Percentiles rank a stretch among this genome's conserved stretches.
These are phyloP conservation scores for Lepidium campestre DNA, from an alignment of 441 rosid genomes.

Conservation along the genomic window DNA sequence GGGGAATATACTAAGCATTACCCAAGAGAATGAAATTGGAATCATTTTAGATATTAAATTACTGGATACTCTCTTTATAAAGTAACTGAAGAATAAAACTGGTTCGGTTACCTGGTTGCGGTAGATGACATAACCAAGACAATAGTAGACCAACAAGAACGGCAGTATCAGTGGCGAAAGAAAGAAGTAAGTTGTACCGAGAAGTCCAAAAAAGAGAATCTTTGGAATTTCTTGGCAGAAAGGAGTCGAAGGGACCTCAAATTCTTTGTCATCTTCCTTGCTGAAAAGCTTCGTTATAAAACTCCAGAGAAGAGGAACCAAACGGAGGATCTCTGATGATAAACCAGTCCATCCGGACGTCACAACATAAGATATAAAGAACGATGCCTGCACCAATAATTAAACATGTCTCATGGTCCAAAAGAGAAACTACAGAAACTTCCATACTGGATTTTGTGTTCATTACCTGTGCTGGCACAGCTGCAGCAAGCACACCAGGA, in stretches of 20 bases:
- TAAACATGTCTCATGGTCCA: conserved; percentile 10
- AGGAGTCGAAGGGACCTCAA: conserved; percentile 67
- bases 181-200: conserved; percentile 85
- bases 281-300: conserved; percentile 36
- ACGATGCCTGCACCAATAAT: conserved; percentile 58
- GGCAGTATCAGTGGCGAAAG: conserved; percentile 96
- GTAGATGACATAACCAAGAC: conserved; percentile 75
- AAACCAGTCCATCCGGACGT: conserved; percentile 93
- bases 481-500: conserved; percentile 66
- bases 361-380: conserved; percentile 89
- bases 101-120: conserved; percentile 69
- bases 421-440: background rate
- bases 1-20: conserved; percentile 6
- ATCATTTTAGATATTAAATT: background rate
- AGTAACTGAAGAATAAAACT: background rate
- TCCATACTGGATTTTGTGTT: background rate
- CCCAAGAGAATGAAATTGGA: conserved; percentile 18
- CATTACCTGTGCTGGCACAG: conserved; percentile 84
- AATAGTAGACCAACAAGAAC: conserved; percentile 74
- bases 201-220: conserved; percentile 74
- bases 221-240: conserved; percentile 68
- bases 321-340: conserved; percentile 74
- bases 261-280: conserved; percentile 39
- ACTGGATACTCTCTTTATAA: background rate
- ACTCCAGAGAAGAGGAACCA: conserved; percentile 56